Evolutionary conservation across 305 asterid genomes (phyloP).

Genomic region (Fraxinus nigra): DNA sequence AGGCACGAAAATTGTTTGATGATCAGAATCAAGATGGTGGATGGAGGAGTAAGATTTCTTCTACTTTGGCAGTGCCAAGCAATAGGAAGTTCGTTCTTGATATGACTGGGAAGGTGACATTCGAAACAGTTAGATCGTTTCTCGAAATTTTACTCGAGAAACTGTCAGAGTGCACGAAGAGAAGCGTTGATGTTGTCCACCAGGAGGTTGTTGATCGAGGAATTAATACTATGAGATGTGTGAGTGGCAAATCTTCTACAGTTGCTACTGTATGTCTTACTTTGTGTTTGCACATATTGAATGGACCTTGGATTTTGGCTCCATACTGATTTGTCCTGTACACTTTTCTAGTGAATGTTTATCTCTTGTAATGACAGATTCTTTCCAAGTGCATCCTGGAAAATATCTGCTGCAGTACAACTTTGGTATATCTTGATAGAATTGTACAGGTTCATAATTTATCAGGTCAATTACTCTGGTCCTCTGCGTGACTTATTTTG

Average conservation of each 20-base stretch:
- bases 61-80: slow-evolving; percentile 44
- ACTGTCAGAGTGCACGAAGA: slow-evolving; percentile 39
- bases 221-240: slow-evolving; percentile 39
- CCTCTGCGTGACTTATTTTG: not conserved
- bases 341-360: not conserved
- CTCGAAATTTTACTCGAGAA: slow-evolving; percentile 50
- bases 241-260: slow-evolving; percentile 45
- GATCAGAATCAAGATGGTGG: slow-evolving; percentile 33
- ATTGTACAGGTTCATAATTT: not conserved
- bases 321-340: slow-evolving; percentile 24
- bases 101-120: slow-evolving; percentile 57
- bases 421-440: not conserved
- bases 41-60: slow-evolving; percentile 41
- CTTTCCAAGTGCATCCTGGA: not conserved
- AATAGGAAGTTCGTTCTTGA: slow-evolving; percentile 61
- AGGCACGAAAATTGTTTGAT: slow-evolving; percentile 19
- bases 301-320: slow-evolving; percentile 76
- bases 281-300: slow-evolving; percentile 59
- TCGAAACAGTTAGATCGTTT: slow-evolving; percentile 58
- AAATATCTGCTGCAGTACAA: not conserved
- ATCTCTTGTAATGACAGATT: not conserved
- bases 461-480: not conserved
- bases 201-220: slow-evolving; percentile 59
- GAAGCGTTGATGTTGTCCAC: slow-evolving; percentile 41
- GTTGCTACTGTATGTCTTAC: slow-evolving; percentile 54